Conservation (phyloP, 2,329 filamentous ascomycete genomes). For the Fusarium albosuccineum region DNA sequence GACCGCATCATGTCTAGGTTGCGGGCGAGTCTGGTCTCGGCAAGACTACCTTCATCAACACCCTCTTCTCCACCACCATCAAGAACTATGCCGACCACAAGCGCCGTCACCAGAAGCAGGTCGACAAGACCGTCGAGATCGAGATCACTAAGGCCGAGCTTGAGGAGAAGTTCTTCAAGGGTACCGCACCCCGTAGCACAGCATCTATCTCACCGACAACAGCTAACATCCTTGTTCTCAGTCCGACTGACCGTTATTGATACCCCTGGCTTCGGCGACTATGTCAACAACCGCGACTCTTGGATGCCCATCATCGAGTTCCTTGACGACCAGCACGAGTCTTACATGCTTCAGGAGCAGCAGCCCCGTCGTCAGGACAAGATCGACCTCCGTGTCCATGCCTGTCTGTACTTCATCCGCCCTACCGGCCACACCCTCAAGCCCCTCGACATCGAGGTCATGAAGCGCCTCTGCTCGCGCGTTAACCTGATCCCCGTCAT, state of each 20-base stretch:
- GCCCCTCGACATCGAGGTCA: slow-evolving; percentile 98
- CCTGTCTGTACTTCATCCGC: slow-evolving; percentile 98
- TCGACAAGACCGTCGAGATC: slow-evolving; percentile 99
- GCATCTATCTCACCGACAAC: slow-evolving; percentile 4
- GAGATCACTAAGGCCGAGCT: slow-evolving; percentile 99
- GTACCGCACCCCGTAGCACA: slow-evolving; percentile 62
- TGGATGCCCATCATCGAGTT: slow-evolving; percentile 99
- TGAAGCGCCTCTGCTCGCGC: slow-evolving; percentile 98
- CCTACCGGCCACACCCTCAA: slow-evolving; percentile 98
- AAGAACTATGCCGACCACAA: slow-evolving; percentile 99
- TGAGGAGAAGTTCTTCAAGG: slow-evolving; percentile 99
- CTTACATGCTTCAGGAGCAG: slow-evolving; percentile 99
- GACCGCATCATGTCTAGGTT: slow-evolving; percentile 69
- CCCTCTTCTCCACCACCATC: slow-evolving; percentile 99
- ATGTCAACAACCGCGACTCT: slow-evolving; percentile 99
- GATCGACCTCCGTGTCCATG: slow-evolving; percentile 98
- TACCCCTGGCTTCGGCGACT: slow-evolving; percentile 98
- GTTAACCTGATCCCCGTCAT: slow-evolving; percentile 99
- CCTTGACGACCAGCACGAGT: slow-evolving; percentile 99
- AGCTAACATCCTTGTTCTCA: slow-evolving; percentile 55
- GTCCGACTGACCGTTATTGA: slow-evolving; percentile 99
- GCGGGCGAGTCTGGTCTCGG: slow-evolving; percentile 98
- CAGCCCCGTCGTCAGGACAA: slow-evolving; percentile 98
- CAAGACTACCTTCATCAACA: slow-evolving; percentile 99
- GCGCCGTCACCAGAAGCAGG: slow-evolving; percentile 98